Evolutionary conservation across 2,329 filamentous ascomycete genomes (phyloP), one percentile per base, ranked within the genome.

Genomic region (Aspergillus tubingensis): DNA sequence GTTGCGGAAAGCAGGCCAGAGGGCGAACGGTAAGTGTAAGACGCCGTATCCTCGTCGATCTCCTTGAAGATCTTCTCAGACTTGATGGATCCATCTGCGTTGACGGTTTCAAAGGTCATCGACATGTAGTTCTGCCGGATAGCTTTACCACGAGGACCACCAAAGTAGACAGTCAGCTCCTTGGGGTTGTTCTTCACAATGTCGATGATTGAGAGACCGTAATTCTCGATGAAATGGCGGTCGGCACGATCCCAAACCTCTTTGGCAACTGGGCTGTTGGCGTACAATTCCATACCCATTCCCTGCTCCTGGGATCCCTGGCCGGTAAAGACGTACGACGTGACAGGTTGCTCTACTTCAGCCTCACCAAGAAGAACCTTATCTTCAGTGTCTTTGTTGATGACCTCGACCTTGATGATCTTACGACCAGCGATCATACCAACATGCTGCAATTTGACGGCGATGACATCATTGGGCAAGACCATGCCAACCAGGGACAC

Each of bases 41-140:
- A 98, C 5, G 91, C 91, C 2, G 94, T 98, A 74, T 85, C 89
- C 80, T 98, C 95, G 71, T 90, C 86, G 70, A 99, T 93, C 72
- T 96, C 93, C 83, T 99, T 98, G 86, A 99, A 99, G 75, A 99
- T 99, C 81, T 94, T 96, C 84, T 99, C 95, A 0, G 95, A 97
- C 80, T 97, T 98, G 82, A 96, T 92, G 38, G 87, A 87, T 25
- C 95, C 95, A 76, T 99, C 95, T 2, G 91, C 82, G 61, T 90
- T 90, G 56, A 99, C 92, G n/a, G 94, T 96, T 82, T 99, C 95
- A 79, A 98, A 99, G 51, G 94, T 98, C 95, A 99, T 99, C 62
- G 94, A 89, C 90, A 98, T 98, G 83, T 99, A 99, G 80, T 99
- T 99, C 74, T 96, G 90, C 65, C 95, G 92, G 70, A 99, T 99